These are phyloP conservation scores for Spathaspora jeffriesii DNA, from an alignment of 1,139 yeast species.

Conservation along the genomic window DNA sequence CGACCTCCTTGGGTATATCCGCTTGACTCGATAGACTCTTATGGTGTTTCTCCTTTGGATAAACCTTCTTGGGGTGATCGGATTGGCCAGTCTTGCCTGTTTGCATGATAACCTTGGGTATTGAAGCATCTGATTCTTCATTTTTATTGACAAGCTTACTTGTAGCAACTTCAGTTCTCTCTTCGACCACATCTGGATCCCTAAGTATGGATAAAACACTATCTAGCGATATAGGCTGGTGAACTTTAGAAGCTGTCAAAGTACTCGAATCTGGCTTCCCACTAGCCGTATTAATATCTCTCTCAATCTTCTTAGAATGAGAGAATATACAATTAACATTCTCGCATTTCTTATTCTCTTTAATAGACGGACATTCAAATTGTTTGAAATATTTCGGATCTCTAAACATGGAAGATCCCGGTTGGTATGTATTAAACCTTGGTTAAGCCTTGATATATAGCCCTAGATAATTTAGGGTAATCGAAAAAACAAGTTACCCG, in stretches of 20 bases:
- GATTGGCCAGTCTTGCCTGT: neutral
- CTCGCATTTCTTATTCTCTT: slow-evolving; percentile 18
- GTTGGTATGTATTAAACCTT: neutral
- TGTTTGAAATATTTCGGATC: slow-evolving; percentile 14
- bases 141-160: neutral
- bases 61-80: neutral
- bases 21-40: neutral
- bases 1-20: neutral
- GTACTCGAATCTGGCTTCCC: neutral
- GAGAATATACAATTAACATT: slow-evolving; percentile 34
- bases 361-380: slow-evolving; percentile 26
- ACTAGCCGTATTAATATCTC: neutral
- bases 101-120: neutral
- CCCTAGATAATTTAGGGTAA: neutral
- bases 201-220: neutral
- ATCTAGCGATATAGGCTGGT: neutral
- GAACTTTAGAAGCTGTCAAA: neutral
- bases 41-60: slow-evolving; percentile 3
- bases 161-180: neutral
- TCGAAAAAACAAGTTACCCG: slow-evolving; percentile 10
- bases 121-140: neutral
- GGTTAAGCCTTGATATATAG: neutral
- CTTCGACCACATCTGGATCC: neutral
- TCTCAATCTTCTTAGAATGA: slow-evolving; percentile 10
- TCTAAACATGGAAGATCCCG: neutral